Evolutionary conservation across 345 rosid genomes (phyloP).

Genomic region (Capsella bursapastoris): DNA sequence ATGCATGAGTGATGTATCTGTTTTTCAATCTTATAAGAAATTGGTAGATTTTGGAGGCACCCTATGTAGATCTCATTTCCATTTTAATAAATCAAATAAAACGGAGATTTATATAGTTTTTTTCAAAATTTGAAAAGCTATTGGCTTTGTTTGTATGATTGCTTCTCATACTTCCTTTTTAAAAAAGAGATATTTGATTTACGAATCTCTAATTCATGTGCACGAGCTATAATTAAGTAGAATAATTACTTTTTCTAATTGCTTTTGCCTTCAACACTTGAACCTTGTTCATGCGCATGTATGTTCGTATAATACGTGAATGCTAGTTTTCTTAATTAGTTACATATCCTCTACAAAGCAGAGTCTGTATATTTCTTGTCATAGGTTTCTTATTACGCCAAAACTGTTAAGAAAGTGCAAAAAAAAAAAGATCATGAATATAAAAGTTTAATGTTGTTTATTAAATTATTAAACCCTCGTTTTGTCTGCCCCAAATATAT

Average conservation of each 20-base stretch:
- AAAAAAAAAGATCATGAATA: too few relatives aligned
- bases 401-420: too few relatives aligned
- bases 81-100: slow-evolving; percentile 19
- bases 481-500: too few relatives aligned
- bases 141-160: slow-evolving; percentile 40
- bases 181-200: slow-evolving; percentile 29
- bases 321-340: not conserved
- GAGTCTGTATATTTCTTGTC: too few relatives aligned
- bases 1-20: slow-evolving; percentile 33
- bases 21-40: slow-evolving; percentile 40
- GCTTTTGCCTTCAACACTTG: slow-evolving; percentile 15
- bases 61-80: slow-evolving; percentile 41
- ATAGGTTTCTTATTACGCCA: too few relatives aligned
- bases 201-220: slow-evolving; percentile 41
- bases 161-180: slow-evolving; percentile 35
- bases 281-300: not conserved
- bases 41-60: slow-evolving; percentile 44
- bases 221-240: slow-evolving; percentile 43
- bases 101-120: slow-evolving; percentile 16
- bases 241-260: slow-evolving; percentile 29
- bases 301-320: slow-evolving; percentile 2
- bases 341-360: too few relatives aligned
- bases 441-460: too few relatives aligned
- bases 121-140: slow-evolving; percentile 39
- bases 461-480: too few relatives aligned